These are phyloP conservation scores for Boletus vinaceobasis DNA, from an alignment of 768 basidiomycete genomes.

Conservation along the genomic window DNA sequence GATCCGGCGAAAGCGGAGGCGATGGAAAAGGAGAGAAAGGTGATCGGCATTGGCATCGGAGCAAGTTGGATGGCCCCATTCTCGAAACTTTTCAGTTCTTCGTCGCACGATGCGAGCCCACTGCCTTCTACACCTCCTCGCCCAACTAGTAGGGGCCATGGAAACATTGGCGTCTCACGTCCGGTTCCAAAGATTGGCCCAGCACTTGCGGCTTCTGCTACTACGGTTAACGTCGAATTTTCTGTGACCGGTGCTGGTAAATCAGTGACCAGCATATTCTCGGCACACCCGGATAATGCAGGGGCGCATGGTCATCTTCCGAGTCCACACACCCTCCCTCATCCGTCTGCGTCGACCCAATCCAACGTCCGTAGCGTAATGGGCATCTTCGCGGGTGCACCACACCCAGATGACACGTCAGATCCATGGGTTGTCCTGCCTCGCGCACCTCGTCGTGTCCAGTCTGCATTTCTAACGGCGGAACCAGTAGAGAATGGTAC, in stretches of 20 bases:
- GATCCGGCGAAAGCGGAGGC: slow-evolving; percentile 52
- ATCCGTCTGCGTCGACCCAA: slow-evolving; percentile 8
- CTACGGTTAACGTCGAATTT: slow-evolving; percentile 96
- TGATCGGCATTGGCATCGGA: slow-evolving; percentile 33
- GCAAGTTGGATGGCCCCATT: slow-evolving; percentile 83
- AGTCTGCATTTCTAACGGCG: slow-evolving; percentile 24
- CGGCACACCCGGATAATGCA: slow-evolving; percentile 26
- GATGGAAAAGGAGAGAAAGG: slow-evolving; percentile 32
- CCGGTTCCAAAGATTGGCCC: slow-evolving; percentile 78
- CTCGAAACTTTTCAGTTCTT: slow-evolving; percentile 69
- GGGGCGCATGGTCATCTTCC: slow-evolving; percentile 7
- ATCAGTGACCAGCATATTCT: slow-evolving; percentile 46
- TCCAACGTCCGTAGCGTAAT: slow-evolving; percentile 47
- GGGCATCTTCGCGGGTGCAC: slow-evolving; percentile 93
- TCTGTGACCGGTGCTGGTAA: slow-evolving; percentile 65
- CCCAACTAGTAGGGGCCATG: slow-evolving; percentile 26
- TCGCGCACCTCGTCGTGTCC: slow-evolving; percentile 31
- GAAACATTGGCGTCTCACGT: slow-evolving; percentile 33
- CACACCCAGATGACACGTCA: slow-evolving; percentile 37
- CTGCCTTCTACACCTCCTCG: slow-evolving; percentile 23
- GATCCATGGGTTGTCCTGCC: slow-evolving; percentile 79
- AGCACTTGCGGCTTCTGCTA: slow-evolving; percentile 81
- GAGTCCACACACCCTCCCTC: slow-evolving; percentile 12
- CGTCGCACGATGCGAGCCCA: slow-evolving; percentile 21
- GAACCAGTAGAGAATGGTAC: slow-evolving; percentile 12